Conservation (phyloP, 495 filamentous ascomycete genomes). For the Schizothecium vesticola region DNA sequence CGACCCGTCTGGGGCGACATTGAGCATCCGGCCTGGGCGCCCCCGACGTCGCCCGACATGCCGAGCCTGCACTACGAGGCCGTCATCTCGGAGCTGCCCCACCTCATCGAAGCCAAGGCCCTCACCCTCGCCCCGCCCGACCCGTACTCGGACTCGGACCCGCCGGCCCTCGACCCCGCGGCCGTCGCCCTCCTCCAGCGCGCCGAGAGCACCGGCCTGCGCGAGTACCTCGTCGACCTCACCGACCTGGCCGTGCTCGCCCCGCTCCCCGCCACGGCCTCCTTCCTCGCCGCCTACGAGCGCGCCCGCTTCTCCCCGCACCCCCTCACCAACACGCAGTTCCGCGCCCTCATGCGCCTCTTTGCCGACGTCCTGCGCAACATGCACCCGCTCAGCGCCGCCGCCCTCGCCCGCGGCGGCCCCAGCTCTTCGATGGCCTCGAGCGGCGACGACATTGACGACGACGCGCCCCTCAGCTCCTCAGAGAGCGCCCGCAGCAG, state of each 20-base stretch:
- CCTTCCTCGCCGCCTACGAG: constrained; percentile 77
- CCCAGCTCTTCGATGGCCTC: constrained; percentile 28
- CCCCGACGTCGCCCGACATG: constrained; percentile 65
- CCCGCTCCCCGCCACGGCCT: constrained; percentile 46
- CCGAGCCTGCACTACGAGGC: constrained; percentile 73
- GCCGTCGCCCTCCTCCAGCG: constrained; percentile 68
- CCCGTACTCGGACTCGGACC: constrained; percentile 35
- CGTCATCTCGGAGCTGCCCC: constrained; percentile 81
- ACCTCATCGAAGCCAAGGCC: constrained; percentile 90
- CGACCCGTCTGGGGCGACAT: constrained; percentile 66
- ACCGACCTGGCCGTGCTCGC: constrained; percentile 58
- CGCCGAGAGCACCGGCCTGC: constrained; percentile 65
- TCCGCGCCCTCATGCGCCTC: constrained; percentile 77
- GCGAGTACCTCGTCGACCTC: constrained; percentile 75
- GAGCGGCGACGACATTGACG: constrained; percentile 41
- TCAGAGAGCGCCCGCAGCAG: not conserved
- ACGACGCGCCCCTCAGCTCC: constrained; percentile 32
- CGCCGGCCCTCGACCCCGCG: constrained; percentile 46
- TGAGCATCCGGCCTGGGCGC: constrained; percentile 84
- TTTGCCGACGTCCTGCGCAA: constrained; percentile 75
- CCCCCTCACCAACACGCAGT: constrained; percentile 56
- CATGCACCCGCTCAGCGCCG: constrained; percentile 61
- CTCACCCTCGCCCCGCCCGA: constrained; percentile 73
- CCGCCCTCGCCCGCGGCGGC: constrained; percentile 37
- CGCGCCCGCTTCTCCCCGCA: constrained; percentile 68